Base-by-base conservation (phyloP, 1,284 basidiomycete genomes). In the Bjerkandera adusta region DNA sequence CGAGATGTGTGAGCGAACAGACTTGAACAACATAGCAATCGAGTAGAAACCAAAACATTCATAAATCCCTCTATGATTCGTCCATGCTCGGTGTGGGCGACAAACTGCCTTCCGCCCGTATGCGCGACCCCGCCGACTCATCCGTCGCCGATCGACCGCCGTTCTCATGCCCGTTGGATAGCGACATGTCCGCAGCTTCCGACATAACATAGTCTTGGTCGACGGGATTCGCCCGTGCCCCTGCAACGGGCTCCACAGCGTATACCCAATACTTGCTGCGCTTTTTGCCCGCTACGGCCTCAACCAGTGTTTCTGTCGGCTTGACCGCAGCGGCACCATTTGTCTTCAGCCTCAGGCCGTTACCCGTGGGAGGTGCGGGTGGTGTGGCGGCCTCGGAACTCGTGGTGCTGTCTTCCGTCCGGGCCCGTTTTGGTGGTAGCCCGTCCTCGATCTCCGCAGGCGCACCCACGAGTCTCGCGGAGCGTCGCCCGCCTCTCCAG, bases 201-300 rank as follows among this genome's bases (percentile, higher is more conserved):
- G 65, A 36, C 33, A 45, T 40, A 5, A 40, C 38, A 36, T 45
- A 21, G 47, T 45, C 21, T 49, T 35, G 15, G 49, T 55, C 24
- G 38, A 32, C 24, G 33, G 41, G 15, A 24, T 45, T 24, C 27
- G 51, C 51, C 4, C 43, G 37, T 4, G 38, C 48, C 37, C 63
- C 47, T 6, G 71, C 52, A 36, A 75, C 57, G 1, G 85, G 82
- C 55, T 89, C 87, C 16, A 89, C 85, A 11, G 86, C 87, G 54
- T 90, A 90, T 42, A 83, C 83, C 85, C 87, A 88, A 61, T 81
- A 89, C 59, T 85, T 89, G 59, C 85, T 89, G 62, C 76, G 80
- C 69, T 86, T 89, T 69, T 84, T 86, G 49, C 86, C 85, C 22
- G 76, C 78, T 30, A 87, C 71, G 47, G 81, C 73, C 50, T 88